These are phyloP conservation scores for Gossypium raimondii DNA, from an alignment of 345 rosid species.

Conservation along the genomic window DNA sequence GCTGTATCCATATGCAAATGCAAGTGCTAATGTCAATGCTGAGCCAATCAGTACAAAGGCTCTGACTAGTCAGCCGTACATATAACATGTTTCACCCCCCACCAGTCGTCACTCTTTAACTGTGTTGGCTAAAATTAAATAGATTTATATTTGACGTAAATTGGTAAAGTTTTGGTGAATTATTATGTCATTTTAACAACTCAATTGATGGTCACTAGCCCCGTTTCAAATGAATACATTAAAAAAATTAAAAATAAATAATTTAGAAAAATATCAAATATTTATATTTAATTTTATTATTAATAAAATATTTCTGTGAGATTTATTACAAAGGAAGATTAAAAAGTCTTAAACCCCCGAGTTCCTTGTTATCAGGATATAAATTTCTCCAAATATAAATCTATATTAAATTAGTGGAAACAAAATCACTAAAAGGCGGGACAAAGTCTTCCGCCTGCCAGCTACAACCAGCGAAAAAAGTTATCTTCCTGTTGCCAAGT, in stretches of 20 bases:
- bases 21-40: conserved; percentile 7
- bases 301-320: not conserved
- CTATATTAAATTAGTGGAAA: not conserved
- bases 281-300: not conserved
- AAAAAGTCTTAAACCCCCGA: too few species aligned
- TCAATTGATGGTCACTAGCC: too few species aligned
- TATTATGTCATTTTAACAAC: not conserved
- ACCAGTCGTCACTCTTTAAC: not conserved
- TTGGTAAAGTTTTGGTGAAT: not conserved
- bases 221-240: too few species aligned
- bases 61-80: conserved; percentile 1
- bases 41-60: not conserved
- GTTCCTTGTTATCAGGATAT: too few species aligned
- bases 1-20: conserved; percentile 6
- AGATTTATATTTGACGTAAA: not conserved
- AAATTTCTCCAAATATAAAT: not conserved
- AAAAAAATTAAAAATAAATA: not conserved
- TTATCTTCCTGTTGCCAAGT: not conserved
- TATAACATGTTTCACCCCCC: conserved; percentile 9
- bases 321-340: not conserved
- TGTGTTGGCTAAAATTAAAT: not conserved
- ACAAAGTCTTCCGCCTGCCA: not conserved
- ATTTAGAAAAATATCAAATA: too few species aligned
- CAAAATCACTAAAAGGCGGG: not conserved
- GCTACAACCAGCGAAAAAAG: not conserved